These are phyloP conservation scores for Sutorius eximius DNA, from an alignment of 1,284 basidiomycete species.

Conservation along the genomic window DNA sequence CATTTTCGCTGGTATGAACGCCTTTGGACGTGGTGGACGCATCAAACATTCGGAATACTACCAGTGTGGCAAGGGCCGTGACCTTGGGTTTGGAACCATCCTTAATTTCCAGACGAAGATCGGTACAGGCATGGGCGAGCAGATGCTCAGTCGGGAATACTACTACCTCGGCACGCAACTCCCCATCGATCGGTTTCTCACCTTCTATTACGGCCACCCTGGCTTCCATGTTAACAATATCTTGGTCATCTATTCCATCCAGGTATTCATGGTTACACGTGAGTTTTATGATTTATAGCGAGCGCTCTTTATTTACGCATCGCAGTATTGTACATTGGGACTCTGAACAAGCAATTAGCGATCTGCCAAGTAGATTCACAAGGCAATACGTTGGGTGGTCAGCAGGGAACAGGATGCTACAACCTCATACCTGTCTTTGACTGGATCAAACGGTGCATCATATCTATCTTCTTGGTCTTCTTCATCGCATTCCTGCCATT, in stretches of 20 bases:
- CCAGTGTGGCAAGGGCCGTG: conserved; percentile 98
- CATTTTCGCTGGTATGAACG: conserved; percentile 99
- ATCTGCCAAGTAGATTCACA: conserved; percentile 84
- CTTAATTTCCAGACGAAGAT: conserved; percentile 99
- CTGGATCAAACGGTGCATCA: conserved; percentile 94
- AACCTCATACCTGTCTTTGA: conserved; percentile 93
- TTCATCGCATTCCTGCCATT: conserved; percentile 93
- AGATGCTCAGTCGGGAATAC: conserved; percentile 99
- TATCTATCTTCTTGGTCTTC: conserved; percentile 97
- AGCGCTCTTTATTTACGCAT: conserved; percentile 14
- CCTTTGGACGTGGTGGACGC: conserved; percentile 95
- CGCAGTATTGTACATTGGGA: conserved; percentile 87
- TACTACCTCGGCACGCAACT: conserved; percentile 99
- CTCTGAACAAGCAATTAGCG: conserved; percentile 85
- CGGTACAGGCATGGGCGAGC: conserved; percentile 99
- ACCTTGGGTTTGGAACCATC: conserved; percentile 99
- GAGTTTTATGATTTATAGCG: conserved; percentile 36
- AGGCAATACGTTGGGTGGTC: conserved; percentile 78
- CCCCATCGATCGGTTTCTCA: conserved; percentile 97
- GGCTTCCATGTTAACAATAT: conserved; percentile 99
- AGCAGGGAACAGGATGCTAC: conserved; percentile 78
- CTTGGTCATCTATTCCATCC: conserved; percentile 94
- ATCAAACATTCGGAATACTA: conserved; percentile 99
- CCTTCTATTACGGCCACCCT: conserved; percentile 99
- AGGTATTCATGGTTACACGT: conserved; percentile 92